These are phyloP conservation scores for Populus hybrid DNA, from an alignment of 441 rosid species.

Conservation along the genomic window DNA sequence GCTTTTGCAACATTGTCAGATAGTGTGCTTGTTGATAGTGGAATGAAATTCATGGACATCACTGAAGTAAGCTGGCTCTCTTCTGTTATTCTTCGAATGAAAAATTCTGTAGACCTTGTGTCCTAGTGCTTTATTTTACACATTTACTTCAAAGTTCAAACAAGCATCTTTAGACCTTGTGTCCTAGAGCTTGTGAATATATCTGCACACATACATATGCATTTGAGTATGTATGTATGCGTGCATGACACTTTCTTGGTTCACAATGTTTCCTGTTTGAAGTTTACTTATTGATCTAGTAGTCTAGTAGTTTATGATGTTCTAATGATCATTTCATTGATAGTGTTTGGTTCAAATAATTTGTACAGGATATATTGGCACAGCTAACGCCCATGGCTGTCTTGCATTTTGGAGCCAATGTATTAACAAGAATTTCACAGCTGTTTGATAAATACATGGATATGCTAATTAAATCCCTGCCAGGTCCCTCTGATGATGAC, in stretches of 20 bases:
- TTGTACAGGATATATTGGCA: constrained; percentile 75
- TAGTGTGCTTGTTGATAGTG: constrained; percentile 60
- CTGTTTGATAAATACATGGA: constrained; percentile 82
- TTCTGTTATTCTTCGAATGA: constrained; percentile 1
- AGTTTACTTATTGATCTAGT: not conserved
- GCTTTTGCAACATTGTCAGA: constrained; percentile 60
- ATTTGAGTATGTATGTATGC: not conserved
- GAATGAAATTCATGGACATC: constrained; percentile 73
- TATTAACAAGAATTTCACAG: constrained; percentile 65
- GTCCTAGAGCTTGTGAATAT: not conserved
- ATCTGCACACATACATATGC: not conserved
- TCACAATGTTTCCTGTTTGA: too few relatives aligned
- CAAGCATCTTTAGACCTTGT: not conserved
- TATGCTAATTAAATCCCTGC: constrained; percentile 68
- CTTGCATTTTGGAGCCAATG: constrained; percentile 77
- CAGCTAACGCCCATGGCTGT: constrained; percentile 75
- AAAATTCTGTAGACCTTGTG: not conserved
- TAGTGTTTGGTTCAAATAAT: constrained; percentile 16
- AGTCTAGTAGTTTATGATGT: constrained; percentile 3
- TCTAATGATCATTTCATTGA: not conserved
- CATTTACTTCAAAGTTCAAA: not conserved
- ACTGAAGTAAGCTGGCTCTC: constrained; percentile 55
- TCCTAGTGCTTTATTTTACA: not conserved
- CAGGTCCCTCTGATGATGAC: constrained; percentile 90
- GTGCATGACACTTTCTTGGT: not conserved